Evolutionary conservation across 305 asterid genomes (phyloP).

Genomic region (Solanum aculeatissimum): DNA sequence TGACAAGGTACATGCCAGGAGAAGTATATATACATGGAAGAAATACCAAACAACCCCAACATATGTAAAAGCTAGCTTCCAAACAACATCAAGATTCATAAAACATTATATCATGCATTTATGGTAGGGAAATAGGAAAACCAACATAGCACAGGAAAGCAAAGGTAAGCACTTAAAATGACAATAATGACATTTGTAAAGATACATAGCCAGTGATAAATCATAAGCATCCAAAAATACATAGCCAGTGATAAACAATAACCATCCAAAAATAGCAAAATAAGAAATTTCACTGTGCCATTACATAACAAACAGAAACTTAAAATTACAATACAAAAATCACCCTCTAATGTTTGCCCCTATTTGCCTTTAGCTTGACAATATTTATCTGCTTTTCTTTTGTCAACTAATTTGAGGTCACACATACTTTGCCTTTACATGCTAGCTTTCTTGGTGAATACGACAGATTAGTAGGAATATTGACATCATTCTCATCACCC

Average conservation of each 20-base stretch:
- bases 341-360: too few species aligned
- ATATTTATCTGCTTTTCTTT: neutral
- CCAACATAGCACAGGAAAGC: neutral
- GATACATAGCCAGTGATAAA: too few species aligned
- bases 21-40: too few species aligned
- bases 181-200: too few species aligned
- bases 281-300: too few species aligned
- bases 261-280: too few species aligned
- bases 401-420: neutral
- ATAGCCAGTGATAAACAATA: too few species aligned
- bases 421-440: neutral
- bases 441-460: neutral
- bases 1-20: too few species aligned
- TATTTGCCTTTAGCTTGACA: neutral
- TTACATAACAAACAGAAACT: too few species aligned
- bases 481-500: neutral
- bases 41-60: too few species aligned
- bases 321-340: too few species aligned
- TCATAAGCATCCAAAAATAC: too few species aligned
- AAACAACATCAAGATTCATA: constrained; percentile 1
- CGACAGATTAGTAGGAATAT: neutral
- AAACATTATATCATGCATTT: neutral
- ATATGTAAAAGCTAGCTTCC: constrained; percentile 92
- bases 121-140: neutral
- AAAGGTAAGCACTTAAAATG: neutral